phyloP scores from a whole-genome alignment of 306 rosid species.

The Prunus dulcis region DNA sequence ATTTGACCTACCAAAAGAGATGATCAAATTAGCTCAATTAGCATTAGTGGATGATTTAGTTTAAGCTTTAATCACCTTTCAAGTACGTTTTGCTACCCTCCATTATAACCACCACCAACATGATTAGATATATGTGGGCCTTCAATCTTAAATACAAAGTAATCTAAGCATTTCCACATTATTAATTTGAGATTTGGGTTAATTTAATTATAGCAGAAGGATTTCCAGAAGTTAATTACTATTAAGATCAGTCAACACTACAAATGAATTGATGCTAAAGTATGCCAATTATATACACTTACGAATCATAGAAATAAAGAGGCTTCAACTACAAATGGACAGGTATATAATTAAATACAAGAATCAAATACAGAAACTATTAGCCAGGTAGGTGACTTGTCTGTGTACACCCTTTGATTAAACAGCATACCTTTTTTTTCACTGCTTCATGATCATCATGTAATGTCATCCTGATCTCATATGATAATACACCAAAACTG shows the following conservation, averaged over 20 bases:
- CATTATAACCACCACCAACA: constrained; percentile 92
- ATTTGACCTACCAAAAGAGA: constrained; percentile 28
- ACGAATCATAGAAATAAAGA: not conserved
- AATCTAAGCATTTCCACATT: constrained; percentile 23
- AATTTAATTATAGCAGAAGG: not conserved
- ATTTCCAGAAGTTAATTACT: not conserved
- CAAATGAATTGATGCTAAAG: not conserved
- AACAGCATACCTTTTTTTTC: not conserved
- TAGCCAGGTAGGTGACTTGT: not conserved
- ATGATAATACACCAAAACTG: not conserved
- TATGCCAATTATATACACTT: not conserved
- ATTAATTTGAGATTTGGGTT: not conserved
- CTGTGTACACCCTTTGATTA: not conserved
- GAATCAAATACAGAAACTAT: not conserved
- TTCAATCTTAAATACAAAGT: constrained; percentile 31
- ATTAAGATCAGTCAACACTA: not conserved
- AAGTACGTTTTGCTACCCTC: constrained; percentile 38
- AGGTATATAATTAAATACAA: not conserved
- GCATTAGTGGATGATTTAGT: constrained; percentile 33
- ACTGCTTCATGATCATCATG: not conserved
- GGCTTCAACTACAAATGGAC: not conserved
- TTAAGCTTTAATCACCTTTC: constrained; percentile 46
- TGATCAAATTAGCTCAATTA: not conserved
- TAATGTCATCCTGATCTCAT: not conserved
- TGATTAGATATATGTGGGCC: constrained; percentile 85